A percentile compares a stretch with the other conserved stretches of the same genome.
Evolutionary conservation across 495 filamentous ascomycete genomes (phyloP).

Genomic region (Evernia prunastri): DNA sequence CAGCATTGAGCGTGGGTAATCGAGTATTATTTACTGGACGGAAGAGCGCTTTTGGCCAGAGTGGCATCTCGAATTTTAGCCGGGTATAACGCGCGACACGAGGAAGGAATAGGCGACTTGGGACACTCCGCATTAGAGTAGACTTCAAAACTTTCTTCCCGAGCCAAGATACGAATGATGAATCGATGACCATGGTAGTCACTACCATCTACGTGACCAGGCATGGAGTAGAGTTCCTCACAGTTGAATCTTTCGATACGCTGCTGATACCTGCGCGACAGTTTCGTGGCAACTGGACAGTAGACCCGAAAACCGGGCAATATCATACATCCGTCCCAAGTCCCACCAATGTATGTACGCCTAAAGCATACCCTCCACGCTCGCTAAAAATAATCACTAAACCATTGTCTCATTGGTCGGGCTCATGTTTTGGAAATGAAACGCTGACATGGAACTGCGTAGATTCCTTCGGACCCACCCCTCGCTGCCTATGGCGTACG

Average conservation of each 20-base stretch:
- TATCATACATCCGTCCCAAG: slow-evolving; percentile 59
- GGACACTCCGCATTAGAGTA: slow-evolving; percentile 7
- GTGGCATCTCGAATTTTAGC: slow-evolving; percentile 15
- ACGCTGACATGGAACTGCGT: background rate
- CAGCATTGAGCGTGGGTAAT: slow-evolving; percentile 7
- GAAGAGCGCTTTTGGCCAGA: slow-evolving; percentile 7
- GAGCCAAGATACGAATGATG: background rate
- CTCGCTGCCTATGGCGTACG: slow-evolving; percentile 77
- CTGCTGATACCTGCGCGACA: slow-evolving; percentile 31
- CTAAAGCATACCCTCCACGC: background rate
- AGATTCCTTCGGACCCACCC: slow-evolving; percentile 74
- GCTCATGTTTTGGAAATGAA: background rate
- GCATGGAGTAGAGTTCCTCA: slow-evolving; percentile 61
- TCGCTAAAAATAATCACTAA: no score
- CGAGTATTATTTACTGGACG: background rate
- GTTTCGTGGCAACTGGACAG: slow-evolving; percentile 86
- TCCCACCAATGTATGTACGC: slow-evolving; percentile 54
- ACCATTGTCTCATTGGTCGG: background rate
- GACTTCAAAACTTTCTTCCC: no score
- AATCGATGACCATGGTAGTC: slow-evolving; percentile 12
- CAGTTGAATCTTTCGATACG: background rate
- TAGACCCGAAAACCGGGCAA: slow-evolving; percentile 67
- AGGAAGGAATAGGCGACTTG: slow-evolving; percentile 18
- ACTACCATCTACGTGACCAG: slow-evolving; percentile 73
- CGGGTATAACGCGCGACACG: slow-evolving; percentile 5